Conservation (phyloP, 352 stramenopile species). For the Phytophthora idaei region DNA sequence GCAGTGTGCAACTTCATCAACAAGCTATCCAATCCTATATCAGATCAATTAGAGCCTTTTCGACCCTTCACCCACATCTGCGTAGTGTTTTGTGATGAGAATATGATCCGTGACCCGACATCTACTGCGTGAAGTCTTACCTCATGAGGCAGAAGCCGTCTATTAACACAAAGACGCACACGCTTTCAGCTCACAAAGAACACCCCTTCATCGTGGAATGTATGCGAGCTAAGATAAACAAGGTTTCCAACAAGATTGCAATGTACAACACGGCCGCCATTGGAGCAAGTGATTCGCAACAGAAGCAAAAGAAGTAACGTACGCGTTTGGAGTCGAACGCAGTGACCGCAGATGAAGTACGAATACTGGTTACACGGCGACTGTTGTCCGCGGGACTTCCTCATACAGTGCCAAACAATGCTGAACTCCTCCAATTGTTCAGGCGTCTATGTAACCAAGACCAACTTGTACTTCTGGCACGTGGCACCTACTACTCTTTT, state of each 20-base stretch:
- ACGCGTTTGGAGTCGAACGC: neutral
- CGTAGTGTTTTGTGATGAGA: neutral
- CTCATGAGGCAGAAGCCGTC: constrained; percentile 2
- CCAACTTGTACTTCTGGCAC: neutral
- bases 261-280: neutral
- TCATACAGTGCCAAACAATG: neutral
- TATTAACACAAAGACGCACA: constrained; percentile 2
- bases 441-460: neutral
- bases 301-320: neutral
- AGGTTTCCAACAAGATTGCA: neutral
- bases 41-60: neutral
- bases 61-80: constrained; percentile 3
- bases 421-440: neutral
- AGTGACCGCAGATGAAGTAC: neutral
- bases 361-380: neutral
- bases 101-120: constrained; percentile 1
- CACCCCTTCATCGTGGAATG: neutral
- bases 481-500: constrained; percentile 1
- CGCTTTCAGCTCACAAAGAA: neutral
- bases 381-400: neutral
- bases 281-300: neutral
- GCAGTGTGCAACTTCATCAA: neutral
- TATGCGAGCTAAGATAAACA: neutral
- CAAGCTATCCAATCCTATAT: neutral
- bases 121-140: neutral